These are phyloP conservation scores for Cornus florida DNA, from an alignment of 148 eudicot genomes.

Conservation along the genomic window DNA sequence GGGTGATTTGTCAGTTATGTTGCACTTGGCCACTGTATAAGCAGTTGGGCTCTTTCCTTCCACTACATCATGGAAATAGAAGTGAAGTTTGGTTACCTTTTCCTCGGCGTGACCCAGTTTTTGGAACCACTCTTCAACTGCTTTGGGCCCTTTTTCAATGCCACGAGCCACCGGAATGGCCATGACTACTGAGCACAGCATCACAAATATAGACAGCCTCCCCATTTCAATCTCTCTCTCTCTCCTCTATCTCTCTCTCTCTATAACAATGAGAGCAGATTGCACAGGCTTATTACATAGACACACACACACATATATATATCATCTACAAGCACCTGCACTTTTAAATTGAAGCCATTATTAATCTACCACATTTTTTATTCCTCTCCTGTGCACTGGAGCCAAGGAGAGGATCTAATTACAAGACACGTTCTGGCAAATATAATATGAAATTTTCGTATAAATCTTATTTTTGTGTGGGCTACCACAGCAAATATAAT, in stretches of 20 bases:
- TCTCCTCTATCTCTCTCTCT: too few species aligned
- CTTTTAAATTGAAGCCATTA: too few species aligned
- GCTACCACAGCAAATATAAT: too few species aligned
- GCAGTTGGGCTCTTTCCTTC: conserved; percentile 28
- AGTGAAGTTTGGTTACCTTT: conserved; percentile 29
- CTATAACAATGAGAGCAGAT: too few species aligned
- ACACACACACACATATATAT: not conserved
- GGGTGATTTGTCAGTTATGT: conserved; percentile 2
- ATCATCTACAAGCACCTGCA: too few species aligned
- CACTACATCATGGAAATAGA: conserved; percentile 45
- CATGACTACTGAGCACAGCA: not conserved
- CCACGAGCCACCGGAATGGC: not conserved
- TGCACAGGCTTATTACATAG: too few species aligned
- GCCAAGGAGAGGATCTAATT: too few species aligned
- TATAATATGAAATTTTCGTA: not conserved
- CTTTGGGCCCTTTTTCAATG: not conserved
- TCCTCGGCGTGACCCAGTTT: not conserved
- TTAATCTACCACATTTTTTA: too few species aligned
- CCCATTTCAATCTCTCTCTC: not conserved
- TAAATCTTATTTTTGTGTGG: too few species aligned
- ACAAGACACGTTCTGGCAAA: too few species aligned
- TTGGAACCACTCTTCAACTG: conserved; percentile 27
- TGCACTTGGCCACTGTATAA: conserved; percentile 27
- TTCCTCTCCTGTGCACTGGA: too few species aligned
- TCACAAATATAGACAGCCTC: not conserved